Base-by-base conservation (phyloP, 2,329 filamentous ascomycete species). In the Microsporum audouinii region DNA sequence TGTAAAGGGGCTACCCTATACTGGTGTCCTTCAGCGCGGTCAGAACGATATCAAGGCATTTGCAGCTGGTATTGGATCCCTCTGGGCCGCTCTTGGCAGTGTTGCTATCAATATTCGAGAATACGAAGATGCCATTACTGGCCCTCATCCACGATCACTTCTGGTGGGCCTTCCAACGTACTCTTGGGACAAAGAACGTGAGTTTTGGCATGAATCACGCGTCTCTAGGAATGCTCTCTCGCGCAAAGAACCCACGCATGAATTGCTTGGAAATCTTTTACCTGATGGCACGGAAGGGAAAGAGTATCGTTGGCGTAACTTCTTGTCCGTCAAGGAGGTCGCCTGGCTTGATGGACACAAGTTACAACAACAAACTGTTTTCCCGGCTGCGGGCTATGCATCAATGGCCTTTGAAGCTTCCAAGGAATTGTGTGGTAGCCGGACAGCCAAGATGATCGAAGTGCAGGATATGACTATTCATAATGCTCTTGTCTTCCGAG, bases 321-420 rank as follows among this genome's bases (percentile, higher is more conserved):
- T 67, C n/a, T 36, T 75, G 5, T 61, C 63, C 1, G 17, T 67
- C 2, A 45, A 61, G 0, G 68, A 73, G 33, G 38, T 69, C 0
- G 65, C 69, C 0, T 75, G 72, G 73, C 55, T 76, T 6, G 51
- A 43, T 8, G 70, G 68, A 17, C 73, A 76, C 60, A 56, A 65
- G 8, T 58, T 76, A 3, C 65, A 69, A n/a, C 64, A 61, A 5
- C 65, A 68, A 17, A 65, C 68, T n/a, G 63, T 76, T 1, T 73
- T 70, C 38, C 73, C 73, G 0, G 70, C 61, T 27, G 55, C 64
- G n/a, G 60, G 59, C 49, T 71, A 68, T 45, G 58, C 68, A 5
- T 60, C 60, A 8, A 67, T 70, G 60, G 66, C 66, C 4, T 59
- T 66, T 2, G 70, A 72, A 58, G 70, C 69, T 0, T 45, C 58